Evolutionary conservation across 2,329 filamentous ascomycete species (phyloP), one percentile per base, ranked within the genome.

Genomic region (Trichoderma cornu-damae): DNA sequence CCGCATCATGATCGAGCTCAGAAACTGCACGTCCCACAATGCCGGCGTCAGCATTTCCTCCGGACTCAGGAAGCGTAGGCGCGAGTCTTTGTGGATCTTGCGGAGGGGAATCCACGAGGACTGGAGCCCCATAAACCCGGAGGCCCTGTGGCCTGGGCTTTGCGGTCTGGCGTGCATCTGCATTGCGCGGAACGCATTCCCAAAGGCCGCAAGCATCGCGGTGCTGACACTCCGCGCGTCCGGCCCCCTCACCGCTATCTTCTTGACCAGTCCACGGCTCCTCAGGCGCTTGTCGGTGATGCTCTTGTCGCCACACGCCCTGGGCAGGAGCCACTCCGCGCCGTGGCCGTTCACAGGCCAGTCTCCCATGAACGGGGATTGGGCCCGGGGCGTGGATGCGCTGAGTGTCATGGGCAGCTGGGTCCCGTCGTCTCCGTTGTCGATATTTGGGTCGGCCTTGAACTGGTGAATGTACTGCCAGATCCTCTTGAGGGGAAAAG

Each of bases 41-140:
- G 84, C 80, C 0, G 87, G 83, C 1, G 86, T 90, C 35, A 88
- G 72, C 83, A 92, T 88, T 68, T 92, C 89, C 1, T 83, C 76
- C 1, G 83, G 84, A 5, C 80, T 81, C 9, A 92, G 76, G 63
- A 91, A 91, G 1, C 84, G 82, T 6, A 93, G 77, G 24, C 84
- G 81, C 0, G 86, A 85, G 58, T 90, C 86, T 66, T 87, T 90
- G 67, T 88, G 83, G 2, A 90, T 75, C 68, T 92, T 92, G 50
- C 88, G 82, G 16, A 93, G 75, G 4, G 89, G 89, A n/a, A 92
- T 79, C 80, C 88, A 90, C 0, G 81, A 72, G 42, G 87, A 84
- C 54, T 81, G 79, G 16, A 92, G 75, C 5, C 85, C 88, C 18
- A 85, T 73, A 52, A 79, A 84, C 38, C 74, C 74, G 4, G 72